These are phyloP conservation scores for Termitomyces eurrhizus DNA, from an alignment of 768 basidiomycete genomes.

Conservation along the genomic window DNA sequence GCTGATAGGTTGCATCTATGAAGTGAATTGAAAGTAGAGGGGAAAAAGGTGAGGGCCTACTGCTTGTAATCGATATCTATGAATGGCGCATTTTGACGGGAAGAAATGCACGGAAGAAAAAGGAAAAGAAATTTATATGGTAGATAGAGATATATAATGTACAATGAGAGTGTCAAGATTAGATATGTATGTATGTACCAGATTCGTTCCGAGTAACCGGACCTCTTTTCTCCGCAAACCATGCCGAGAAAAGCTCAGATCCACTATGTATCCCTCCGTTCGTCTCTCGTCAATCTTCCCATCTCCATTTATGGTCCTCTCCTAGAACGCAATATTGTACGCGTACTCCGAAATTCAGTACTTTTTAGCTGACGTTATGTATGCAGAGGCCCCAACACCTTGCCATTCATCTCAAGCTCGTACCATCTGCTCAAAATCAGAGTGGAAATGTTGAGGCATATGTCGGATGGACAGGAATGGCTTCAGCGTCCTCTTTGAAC, in stretches of 20 bases:
- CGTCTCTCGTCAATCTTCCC: conserved; percentile 91
- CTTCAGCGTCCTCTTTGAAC: conserved; percentile 71
- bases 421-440: conserved; percentile 18
- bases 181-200: not conserved
- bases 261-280: conserved; percentile 77
- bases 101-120: not conserved
- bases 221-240: not conserved
- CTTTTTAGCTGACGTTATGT: conserved; percentile 1
- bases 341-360: conserved; percentile 25
- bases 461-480: conserved; percentile 97
- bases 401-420: conserved; percentile 62
- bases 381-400: conserved; percentile 76
- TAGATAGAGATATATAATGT: too few relatives aligned
- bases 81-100: not conserved
- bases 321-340: conserved; percentile 80
- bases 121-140: not conserved
- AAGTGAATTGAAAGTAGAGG: not conserved
- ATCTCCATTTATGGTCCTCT: conserved; percentile 91
- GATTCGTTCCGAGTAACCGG: conserved; percentile 5
- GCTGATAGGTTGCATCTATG: too few relatives aligned
- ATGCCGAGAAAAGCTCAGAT: conserved; percentile 82
- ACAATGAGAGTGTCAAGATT: too few relatives aligned
- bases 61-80: not conserved
- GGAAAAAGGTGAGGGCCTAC: not conserved
- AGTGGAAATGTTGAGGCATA: conserved; percentile 46